Conservation (phyloP, 257 asterid genomes). For the Lycium barbarum region DNA sequence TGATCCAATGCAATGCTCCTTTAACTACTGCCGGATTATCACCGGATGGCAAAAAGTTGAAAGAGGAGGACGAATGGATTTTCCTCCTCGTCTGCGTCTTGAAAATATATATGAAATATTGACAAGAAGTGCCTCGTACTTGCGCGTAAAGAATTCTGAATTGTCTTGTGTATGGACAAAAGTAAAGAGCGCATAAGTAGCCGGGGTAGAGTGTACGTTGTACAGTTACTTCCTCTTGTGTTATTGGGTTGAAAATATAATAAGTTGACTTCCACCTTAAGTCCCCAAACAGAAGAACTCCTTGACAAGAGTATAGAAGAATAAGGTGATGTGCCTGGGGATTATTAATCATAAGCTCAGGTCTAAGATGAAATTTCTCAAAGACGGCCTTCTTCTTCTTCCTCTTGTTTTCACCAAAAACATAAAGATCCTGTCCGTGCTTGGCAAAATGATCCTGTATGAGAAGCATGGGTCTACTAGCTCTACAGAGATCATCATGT, state of each 20-base stretch:
- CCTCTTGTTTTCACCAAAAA: too few species aligned
- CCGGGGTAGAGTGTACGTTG: background rate
- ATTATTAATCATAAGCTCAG: too few species aligned
- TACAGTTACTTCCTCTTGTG: background rate
- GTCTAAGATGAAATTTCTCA: too few species aligned
- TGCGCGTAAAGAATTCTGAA: background rate
- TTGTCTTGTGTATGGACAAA: background rate
- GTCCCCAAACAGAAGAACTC: too few species aligned
- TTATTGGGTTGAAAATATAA: background rate
- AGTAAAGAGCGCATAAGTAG: background rate
- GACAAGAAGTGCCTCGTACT: background rate
- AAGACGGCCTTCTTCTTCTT: too few species aligned
- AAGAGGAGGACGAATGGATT: background rate
- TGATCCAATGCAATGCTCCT: background rate
- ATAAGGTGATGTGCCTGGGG: too few species aligned
- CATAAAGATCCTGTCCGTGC: too few species aligned
- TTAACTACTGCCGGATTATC: background rate
- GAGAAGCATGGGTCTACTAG: too few species aligned
- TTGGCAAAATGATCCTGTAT: too few species aligned
- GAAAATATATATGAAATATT: background rate
- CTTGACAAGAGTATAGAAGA: too few species aligned
- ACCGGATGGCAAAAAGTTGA: background rate
- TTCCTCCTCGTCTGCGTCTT: background rate
- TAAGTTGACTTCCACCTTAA: background rate
- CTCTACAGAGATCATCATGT: background rate